Evolutionary conservation across 2,329 filamentous ascomycete species (phyloP).

Genomic region (Diaporthe nobilis): DNA sequence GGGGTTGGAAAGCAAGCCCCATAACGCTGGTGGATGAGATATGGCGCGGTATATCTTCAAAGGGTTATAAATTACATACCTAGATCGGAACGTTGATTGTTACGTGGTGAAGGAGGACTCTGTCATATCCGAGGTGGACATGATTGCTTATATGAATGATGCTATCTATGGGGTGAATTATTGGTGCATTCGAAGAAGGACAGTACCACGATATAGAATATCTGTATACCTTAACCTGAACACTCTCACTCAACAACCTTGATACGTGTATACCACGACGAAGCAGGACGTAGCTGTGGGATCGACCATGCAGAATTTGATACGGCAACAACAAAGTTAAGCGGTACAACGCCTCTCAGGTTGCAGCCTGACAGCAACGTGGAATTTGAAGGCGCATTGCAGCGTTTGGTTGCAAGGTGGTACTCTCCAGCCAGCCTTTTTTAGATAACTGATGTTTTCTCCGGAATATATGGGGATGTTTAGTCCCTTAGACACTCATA

Average conservation of each 20-base stretch:
- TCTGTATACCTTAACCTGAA: no score
- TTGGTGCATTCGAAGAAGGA: neutral
- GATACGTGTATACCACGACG: no score
- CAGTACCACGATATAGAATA: neutral
- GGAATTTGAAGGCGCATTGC: neutral
- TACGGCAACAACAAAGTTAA: neutral
- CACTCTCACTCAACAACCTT: neutral
- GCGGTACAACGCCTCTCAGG: neutral
- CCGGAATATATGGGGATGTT: neutral
- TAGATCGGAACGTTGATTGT: neutral
- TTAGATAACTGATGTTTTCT: neutral
- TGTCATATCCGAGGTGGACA: neutral
- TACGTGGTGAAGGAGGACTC: neutral
- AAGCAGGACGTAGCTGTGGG: no score
- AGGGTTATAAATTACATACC: neutral
- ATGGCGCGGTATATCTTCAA: accelerated
- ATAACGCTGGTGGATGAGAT: neutral
- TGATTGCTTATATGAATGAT: neutral
- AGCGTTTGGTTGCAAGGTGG: neutral
- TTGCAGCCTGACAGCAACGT: neutral
- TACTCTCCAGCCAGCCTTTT: neutral
- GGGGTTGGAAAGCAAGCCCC: neutral
- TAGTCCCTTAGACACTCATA: no score
- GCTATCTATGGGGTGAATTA: no score
- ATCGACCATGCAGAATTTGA: neutral